These are phyloP conservation scores for Ceratocystiopsis minuta DNA, from an alignment of 2,329 filamentous ascomycete genomes.

Conservation along the genomic window DNA sequence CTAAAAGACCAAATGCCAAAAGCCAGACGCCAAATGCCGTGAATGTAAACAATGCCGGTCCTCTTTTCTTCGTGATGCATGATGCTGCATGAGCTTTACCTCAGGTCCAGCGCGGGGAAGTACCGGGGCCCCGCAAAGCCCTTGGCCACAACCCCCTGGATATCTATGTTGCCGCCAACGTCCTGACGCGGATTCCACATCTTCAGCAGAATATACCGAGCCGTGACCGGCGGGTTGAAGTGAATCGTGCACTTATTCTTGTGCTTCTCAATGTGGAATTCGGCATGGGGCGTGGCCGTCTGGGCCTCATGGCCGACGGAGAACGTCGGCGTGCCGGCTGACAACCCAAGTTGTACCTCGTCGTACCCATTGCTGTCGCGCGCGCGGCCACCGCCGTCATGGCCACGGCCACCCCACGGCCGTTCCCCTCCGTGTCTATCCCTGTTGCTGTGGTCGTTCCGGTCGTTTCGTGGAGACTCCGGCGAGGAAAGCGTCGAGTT, in stretches of 20 bases:
- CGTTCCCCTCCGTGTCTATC: no score
- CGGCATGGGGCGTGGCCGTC: conserved; percentile 50
- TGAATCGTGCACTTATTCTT: conserved; percentile 75
- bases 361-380: conserved; percentile 12
- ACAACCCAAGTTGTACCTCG: neutral
- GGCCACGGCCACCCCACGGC: neutral
- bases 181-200: conserved; percentile 66
- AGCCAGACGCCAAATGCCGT: no score
- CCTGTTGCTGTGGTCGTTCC: neutral
- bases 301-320: no score
- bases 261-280: conserved; percentile 66
- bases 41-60: neutral
- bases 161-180: conserved; percentile 58
- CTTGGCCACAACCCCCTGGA: conserved; percentile 67
- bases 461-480: neutral
- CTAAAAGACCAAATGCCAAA: no score
- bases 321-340: no score
- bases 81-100: conserved; percentile 25
- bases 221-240: conserved; percentile 68
- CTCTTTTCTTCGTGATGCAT: no score
- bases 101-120: conserved; percentile 51
- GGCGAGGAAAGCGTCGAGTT: conserved; percentile 1
- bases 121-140: conserved; percentile 76
- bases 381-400: neutral
- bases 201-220: conserved; percentile 72